Base-by-base conservation (phyloP, 805 yeast genomes). In the Candida hungchunana region DNA sequence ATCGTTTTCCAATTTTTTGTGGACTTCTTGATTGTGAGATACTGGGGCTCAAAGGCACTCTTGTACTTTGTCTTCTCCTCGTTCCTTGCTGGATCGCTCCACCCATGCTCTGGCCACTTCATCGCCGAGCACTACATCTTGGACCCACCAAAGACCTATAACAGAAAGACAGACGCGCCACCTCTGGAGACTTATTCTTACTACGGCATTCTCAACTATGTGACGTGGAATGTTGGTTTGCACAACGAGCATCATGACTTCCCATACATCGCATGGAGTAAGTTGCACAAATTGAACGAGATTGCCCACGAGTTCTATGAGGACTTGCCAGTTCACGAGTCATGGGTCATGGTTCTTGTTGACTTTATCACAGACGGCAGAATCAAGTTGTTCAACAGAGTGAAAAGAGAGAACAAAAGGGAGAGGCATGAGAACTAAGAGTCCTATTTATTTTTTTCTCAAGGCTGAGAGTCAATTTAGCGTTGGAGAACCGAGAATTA, bases 211-310 rank as follows among this genome's bases (percentile, higher is more conserved):
- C 67, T 88, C 47, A 88, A 88, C 54, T 40, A 69, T 26, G 62
- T 89, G 45, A 85, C 93, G 2, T 88, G 95, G 90, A 88, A 88
- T 51, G 96, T 87, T 7, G 97, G 97, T 2, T 77, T 85, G 56
- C 97, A 88, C 60, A 87, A 84, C 52, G 97, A 88, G 60, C 97
- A 88, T 59, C 97, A 88, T 56, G 97, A 88, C 62, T 88, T 88
- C 69, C 97, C 97, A 2, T 88, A 79, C 56, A 73, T 88, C 49
- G 90, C 96, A 1, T 88, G 97, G 97, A 73, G 93, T 1, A 75
- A 77, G 43, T 64, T 88, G 32, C 84, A 83, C 23, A 62, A 71
- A 35, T 63, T 88, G 26, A 69, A 80, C 37, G 55, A 60, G 31
- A 73, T 84, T 21, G 96, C 96, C 4, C 56, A 69, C 16, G 97